Evolutionary conservation across 371 early-diverging fungal species (phyloP).

Genomic region (Rhizopus arrhizus): DNA sequence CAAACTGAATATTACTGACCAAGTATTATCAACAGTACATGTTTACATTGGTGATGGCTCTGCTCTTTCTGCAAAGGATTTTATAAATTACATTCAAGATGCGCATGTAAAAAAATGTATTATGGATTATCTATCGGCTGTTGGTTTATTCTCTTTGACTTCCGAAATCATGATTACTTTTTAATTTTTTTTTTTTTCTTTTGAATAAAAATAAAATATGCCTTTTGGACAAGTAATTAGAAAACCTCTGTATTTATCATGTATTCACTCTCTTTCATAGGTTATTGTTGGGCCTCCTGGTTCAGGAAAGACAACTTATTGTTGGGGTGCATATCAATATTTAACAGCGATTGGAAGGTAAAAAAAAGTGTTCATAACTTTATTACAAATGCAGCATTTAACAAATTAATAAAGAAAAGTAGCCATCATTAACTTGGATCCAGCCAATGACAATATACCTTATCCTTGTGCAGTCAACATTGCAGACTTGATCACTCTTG

Average conservation of each 20-base stretch:
- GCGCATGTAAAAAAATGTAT: conserved; percentile 7
- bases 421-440: conserved; percentile 97
- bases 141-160: conserved; percentile 21
- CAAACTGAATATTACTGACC: not conserved
- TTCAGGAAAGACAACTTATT: conserved; percentile 97
- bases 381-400: not conserved
- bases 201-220: conserved; percentile 23
- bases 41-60: not conserved
- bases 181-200: conserved; percentile 14
- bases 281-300: conserved; percentile 97
- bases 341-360: conserved; percentile 79
- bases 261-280: conserved; percentile 34
- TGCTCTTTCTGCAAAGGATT: not conserved
- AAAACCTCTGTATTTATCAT: not conserved
- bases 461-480: conserved; percentile 92
- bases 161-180: conserved; percentile 16
- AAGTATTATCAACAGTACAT: not conserved
- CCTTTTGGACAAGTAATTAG: conserved; percentile 48
- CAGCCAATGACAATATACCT: conserved; percentile 90
- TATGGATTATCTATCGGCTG: conserved; percentile 25
- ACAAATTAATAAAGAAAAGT: conserved; percentile 60
- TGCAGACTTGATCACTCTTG: conserved; percentile 90
- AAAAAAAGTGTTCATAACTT: not conserved
- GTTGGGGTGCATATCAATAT: conserved; percentile 91
- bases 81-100: not conserved